Percentiles rank a stretch among this genome's conserved stretches.
Evolutionary conservation across 2,329 filamentous ascomycete species (phyloP).

Genomic region (Botrytis fabae): DNA sequence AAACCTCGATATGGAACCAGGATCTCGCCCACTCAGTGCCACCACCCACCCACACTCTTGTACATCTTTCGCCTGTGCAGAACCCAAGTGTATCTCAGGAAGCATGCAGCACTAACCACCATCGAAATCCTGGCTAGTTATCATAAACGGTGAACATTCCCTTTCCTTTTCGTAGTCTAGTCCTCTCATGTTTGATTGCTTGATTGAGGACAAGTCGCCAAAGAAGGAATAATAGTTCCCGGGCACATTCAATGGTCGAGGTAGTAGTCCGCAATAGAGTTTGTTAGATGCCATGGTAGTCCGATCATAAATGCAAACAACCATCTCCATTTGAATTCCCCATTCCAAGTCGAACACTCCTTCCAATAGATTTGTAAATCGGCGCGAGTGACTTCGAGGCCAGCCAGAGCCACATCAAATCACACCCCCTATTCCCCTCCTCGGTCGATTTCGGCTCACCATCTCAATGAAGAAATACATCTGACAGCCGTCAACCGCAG

Average conservation of each 20-base stretch:
- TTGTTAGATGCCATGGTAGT: not conserved
- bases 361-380: not conserved
- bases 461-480: constrained; percentile 6
- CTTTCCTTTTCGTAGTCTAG: constrained; percentile 1
- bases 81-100: constrained; percentile 8
- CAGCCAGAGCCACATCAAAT: constrained; percentile 1
- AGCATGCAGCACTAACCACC: constrained; percentile 6
- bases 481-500: constrained; percentile 18
- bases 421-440: constrained; percentile 16
- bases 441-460: constrained; percentile 13
- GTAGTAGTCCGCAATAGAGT: not conserved
- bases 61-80: constrained; percentile 13
- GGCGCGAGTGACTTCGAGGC: not conserved
- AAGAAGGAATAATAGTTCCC: not conserved
- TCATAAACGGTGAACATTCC: constrained; percentile 20
- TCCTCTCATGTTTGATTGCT: not conserved
- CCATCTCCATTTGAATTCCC: not conserved
- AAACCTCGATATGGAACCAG: constrained; percentile 8
- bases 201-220: not conserved
- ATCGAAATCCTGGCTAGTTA: constrained; percentile 5
- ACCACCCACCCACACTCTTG: constrained; percentile 8
- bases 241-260: not conserved
- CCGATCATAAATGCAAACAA: not conserved
- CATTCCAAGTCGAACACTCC: not conserved
- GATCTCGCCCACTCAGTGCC: not conserved